Evolutionary conservation across 345 rosid species (phyloP).

Genomic region (Mallotus nudiflorus): DNA sequence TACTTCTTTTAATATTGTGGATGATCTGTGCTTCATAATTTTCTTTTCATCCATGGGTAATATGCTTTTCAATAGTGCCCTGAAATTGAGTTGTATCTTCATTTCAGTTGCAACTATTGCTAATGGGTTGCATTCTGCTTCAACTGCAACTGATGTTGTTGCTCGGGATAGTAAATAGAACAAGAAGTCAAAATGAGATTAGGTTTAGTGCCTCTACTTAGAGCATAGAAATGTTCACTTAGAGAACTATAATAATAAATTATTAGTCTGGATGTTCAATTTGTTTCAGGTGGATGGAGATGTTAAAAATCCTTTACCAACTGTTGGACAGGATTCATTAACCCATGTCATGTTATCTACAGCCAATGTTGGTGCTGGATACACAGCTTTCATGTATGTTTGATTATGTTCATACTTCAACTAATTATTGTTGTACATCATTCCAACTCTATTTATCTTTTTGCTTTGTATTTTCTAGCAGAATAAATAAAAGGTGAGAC

Average conservation of each 20-base stretch:
- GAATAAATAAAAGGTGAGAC: background rate
- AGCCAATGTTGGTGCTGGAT: slow-evolving; percentile 80
- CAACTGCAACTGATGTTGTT: slow-evolving; percentile 44
- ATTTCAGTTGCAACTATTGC: slow-evolving; percentile 42
- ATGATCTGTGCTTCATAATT: background rate
- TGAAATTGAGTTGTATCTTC: slow-evolving; percentile 20
- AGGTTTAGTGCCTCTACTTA: slow-evolving; percentile 44
- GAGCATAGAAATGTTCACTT: background rate
- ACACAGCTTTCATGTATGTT: slow-evolving; percentile 87
- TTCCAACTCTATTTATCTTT: background rate
- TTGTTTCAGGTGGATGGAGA: slow-evolving; percentile 75
- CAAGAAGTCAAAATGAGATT: slow-evolving; percentile 96
- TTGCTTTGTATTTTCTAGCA: background rate
- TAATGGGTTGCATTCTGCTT: slow-evolving; percentile 44
- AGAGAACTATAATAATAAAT: slow-evolving; percentile 1
- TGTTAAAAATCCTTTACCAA: slow-evolving; percentile 49
- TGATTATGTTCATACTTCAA: background rate
- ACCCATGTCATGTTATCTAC: slow-evolving; percentile 64
- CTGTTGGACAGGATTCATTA: slow-evolving; percentile 63
- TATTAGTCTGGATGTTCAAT: slow-evolving; percentile 3
- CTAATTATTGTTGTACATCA: background rate
- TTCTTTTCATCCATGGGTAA: background rate
- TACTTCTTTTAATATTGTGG: background rate
- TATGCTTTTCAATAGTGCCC: background rate
- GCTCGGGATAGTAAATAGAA: slow-evolving; percentile 68